Base-by-base conservation (phyloP, 208 protist species). In the Trypanosoma caninum region DNA sequence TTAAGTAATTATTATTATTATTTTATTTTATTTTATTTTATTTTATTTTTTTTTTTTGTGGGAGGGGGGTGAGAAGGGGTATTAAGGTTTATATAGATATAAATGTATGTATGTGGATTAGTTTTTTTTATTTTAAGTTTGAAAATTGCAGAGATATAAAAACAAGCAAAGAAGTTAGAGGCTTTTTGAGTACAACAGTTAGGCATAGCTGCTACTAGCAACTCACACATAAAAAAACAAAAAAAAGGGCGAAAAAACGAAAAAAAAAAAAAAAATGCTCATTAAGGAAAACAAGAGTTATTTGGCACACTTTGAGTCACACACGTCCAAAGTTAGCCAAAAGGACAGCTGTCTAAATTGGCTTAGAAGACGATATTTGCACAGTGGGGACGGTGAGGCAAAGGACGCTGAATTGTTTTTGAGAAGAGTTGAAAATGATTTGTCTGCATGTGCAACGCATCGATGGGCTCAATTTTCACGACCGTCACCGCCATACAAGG, bases 301-400 rank as follows among this genome's bases (percentile, higher is more conserved):
- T 20, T 9, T 18, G 41, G 40, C 42, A 34, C 20, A 68, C n/a
- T 68, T 73, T 48, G 52, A 72, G 35, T 28, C 72, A 38, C 47
- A 45, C 56, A 76, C 55, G 3, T 44, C 56, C 56, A 37, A 37
- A 30, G 14, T 61, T 25, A 42, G n/a, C 25, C 8, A 54, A 7
- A 53, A 59, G 2, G 81, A 87, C 53, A 72, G 65, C 18, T 87
- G 81, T 41, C 59, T 83, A 10, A n/a, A 51, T 3, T 87, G 81
- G 81, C 60, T 87, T 65, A 57, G 35, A n/a, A 30, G 18, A 31
- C 35, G 59, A 61, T 62, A 51, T 16, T 25, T 23, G 11, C 14
- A 31, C 30, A n/a, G 14, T 14, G 33, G 18, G 37, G 16, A 13
- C 13, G 13, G 47, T 33, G 8, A 28, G 11, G 38, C 34, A 38